Base-by-base conservation (phyloP, 2,329 filamentous ascomycete species). In the Cercospora sp. region DNA sequence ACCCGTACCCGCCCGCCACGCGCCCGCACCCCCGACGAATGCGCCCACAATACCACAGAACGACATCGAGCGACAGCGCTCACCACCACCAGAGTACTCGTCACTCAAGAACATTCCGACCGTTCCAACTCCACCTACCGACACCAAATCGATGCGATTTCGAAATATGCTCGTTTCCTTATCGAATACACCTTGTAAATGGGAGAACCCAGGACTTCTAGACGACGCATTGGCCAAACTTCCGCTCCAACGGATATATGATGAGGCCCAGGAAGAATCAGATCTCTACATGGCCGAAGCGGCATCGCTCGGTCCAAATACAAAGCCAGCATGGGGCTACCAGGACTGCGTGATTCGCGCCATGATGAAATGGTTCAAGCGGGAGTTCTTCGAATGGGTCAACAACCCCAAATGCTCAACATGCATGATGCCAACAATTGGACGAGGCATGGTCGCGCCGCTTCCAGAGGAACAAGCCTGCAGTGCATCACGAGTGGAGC, bases 301-400 rank as follows among this genome's bases (percentile, higher is more conserved):
- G 34, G 91, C 91, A 77, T 97, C 93, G 73, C 89, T 97, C 82
- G 92, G 91, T 21, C 88, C 91, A 66, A 91, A 90, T 65, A 74
- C 74, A 53, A 91, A 91, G 79, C 88, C 94, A 1, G 91, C 93
- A 83, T 98, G 94, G 94, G 94, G 94, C 66, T 97, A 98, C 78
- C 94, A 98, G 80, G 95, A 99, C 81, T 99, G 94, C 79, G 93
- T 97, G 65, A 91, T 98, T 77, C 88, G 92, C 73, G 92, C 94
- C 69, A 84, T 98, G 71, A 84, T 98, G 76, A 93, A 91, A 81
- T 98, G 95, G 95, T 99, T 97, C 83, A 97, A 95, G 83, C 87
- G 91, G 72, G 90, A 91, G 7, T 98, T 98, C 82, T 98, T 98
- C 82, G 89, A 91, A 69, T 99, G 94, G 90, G 93, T 98, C 75